Base-by-base conservation (phyloP, 768 basidiomycete species). In the Lyophyllum shimeji region DNA sequence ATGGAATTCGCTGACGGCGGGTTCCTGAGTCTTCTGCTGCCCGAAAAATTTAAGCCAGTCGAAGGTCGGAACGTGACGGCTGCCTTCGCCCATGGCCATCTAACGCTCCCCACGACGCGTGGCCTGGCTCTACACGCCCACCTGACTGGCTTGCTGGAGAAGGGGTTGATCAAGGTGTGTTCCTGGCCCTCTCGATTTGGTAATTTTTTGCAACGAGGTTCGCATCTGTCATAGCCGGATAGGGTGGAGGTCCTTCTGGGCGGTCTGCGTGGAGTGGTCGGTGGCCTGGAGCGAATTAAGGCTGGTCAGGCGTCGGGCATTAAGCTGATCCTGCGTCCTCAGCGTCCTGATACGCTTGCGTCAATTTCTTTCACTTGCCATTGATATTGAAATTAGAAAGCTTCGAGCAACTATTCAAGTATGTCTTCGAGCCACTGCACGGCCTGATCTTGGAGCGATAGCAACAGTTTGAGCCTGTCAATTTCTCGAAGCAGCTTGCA, bases 1-100 rank as follows among this genome's bases (percentile, higher is more conserved):
- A 57, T 79, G 79, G 66, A 81, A 79, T 69, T 80, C 18, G 69
- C 69, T 6, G 65, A 69, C n/a, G 73, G 71, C 20, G 78, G 79
- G 9, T 57, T 59, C 8, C 62, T 71, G 13, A 70, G 71, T 9
- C n/a, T 60, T 17, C 25, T 53, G 27, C 8, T 42, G 7, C 51
- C 52, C 6, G 39, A 53, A 8, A 55, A 40, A 9, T 29, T 29
- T 9, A 64, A 65, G 43, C 52, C 40, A 7, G 33, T 61, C 52
- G 18, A 27, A 40, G 55, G 50, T 2, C 44, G 52, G 29, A 54
- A n/a, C 15, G 17, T 55, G 1, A 49, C 55, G 18, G 46, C 55
- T 27, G 55, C 58, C 12, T 6, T 47, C 45, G 4, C 56, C 57
- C 37, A 37, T 3, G 12, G 34, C 34, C 39, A 37, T 37, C 12